Conservation (phyloP, 208 protist species). For the Histomonas meleagridis region DNA sequence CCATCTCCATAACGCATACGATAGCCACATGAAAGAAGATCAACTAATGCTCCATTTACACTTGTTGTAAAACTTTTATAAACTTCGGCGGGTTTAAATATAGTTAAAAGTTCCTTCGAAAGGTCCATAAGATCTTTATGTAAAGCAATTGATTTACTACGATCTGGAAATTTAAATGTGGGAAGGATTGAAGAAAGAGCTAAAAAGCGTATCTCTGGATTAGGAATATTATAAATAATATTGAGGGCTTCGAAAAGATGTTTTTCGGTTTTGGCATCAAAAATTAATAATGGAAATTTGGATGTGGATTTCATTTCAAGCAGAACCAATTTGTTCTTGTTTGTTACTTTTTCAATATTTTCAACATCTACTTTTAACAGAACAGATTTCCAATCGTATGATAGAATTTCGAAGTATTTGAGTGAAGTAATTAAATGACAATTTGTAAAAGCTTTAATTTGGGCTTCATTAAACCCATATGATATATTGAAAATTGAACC, state of each 20-base stretch:
- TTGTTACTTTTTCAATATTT: neutral
- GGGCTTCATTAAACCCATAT: neutral
- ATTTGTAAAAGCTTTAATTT: neutral
- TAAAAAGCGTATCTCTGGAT: neutral
- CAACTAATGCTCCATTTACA: neutral
- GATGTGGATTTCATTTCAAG: neutral
- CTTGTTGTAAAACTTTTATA: neutral
- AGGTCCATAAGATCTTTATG: neutral
- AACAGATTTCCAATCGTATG: neutral
- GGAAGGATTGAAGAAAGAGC: neutral
- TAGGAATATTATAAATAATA: neutral
- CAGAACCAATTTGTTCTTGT: neutral
- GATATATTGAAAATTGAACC: neutral
- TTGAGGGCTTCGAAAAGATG: neutral
- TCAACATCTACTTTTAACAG: neutral
- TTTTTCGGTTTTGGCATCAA: neutral
- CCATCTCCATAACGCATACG: neutral
- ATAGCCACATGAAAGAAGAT: neutral
- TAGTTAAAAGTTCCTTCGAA: neutral
- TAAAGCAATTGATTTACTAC: neutral
- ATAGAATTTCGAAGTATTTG: neutral
- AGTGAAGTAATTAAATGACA: neutral
- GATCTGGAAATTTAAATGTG: neutral
- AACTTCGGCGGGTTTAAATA: neutral
- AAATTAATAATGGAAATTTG: neutral